Conservation (phyloP, 2,329 filamentous ascomycete species). For the Aspergillus sp. region DNA sequence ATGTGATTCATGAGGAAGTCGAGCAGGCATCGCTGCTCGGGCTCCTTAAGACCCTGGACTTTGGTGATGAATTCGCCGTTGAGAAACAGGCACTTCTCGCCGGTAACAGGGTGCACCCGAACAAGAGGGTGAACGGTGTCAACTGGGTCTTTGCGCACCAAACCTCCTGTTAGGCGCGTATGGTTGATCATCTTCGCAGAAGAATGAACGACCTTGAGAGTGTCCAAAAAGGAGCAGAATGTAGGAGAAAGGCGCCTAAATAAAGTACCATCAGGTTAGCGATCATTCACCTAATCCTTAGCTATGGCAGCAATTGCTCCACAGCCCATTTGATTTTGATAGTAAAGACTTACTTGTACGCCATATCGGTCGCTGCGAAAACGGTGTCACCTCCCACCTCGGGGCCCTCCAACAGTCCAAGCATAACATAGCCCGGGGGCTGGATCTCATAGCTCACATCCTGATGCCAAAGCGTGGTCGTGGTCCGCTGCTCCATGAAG, state of each 20-base stretch:
- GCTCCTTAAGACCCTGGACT: slow-evolving; percentile 45
- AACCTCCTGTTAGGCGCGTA: slow-evolving; percentile 36
- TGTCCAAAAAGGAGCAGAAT: slow-evolving; percentile 37
- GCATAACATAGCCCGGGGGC: slow-evolving; percentile 44
- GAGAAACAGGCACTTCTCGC: slow-evolving; percentile 45
- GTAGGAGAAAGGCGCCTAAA: slow-evolving; percentile 45
- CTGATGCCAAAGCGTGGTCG: slow-evolving; percentile 47
- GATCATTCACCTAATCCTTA: neutral
- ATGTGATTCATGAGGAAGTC: slow-evolving; percentile 48
- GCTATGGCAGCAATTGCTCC: too few relatives aligned
- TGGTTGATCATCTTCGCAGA: slow-evolving; percentile 43
- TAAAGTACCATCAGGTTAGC: slow-evolving; percentile 1
- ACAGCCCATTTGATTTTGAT: neutral
- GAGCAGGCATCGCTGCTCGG: slow-evolving; percentile 41
- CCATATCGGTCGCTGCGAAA: slow-evolving; percentile 41
- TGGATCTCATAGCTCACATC: slow-evolving; percentile 47
- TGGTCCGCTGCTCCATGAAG: slow-evolving; percentile 40
- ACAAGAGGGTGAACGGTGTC: slow-evolving; percentile 43
- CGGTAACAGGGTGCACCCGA: slow-evolving; percentile 45
- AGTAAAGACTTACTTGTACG: slow-evolving; percentile 34
- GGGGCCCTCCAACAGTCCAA: slow-evolving; percentile 46
- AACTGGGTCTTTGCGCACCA: slow-evolving; percentile 42
- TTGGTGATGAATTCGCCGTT: slow-evolving; percentile 47
- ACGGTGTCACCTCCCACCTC: slow-evolving; percentile 48
- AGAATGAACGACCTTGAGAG: slow-evolving; percentile 34